phyloP scores from a whole-genome alignment of 2,329 filamentous ascomycete species.

The Aspergillus piperis region DNA sequence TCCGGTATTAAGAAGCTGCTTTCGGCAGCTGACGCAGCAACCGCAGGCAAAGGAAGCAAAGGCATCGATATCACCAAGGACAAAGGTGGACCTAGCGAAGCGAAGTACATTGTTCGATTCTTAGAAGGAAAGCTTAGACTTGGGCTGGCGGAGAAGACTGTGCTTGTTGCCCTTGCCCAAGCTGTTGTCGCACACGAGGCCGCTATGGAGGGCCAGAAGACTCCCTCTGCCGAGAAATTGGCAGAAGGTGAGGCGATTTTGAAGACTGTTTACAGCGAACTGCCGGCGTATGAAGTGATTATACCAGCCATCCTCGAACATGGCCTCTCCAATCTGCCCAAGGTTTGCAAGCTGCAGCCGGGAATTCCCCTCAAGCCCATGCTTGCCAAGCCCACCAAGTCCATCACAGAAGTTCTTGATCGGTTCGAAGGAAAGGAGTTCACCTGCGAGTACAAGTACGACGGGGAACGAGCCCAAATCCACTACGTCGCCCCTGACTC shows the following conservation, averaged over 20 bases:
- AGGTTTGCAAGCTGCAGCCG: slow-evolving; percentile 87
- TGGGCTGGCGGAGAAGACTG: slow-evolving; percentile 87
- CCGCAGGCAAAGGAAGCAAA: slow-evolving; percentile 65
- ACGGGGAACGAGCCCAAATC: slow-evolving; percentile 96
- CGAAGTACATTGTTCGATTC: slow-evolving; percentile 90
- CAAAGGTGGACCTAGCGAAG: slow-evolving; percentile 91
- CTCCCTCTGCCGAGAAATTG: slow-evolving; percentile 73
- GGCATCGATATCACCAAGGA: slow-evolving; percentile 81
- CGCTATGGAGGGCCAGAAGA: slow-evolving; percentile 64
- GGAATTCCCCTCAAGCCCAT: slow-evolving; percentile 97
- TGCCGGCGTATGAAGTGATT: slow-evolving; percentile 94
- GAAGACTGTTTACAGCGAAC: slow-evolving; percentile 89
- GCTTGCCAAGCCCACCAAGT: slow-evolving; percentile 97
- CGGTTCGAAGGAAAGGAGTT: slow-evolving; percentile 94
- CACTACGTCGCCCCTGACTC: slow-evolving; percentile 90
- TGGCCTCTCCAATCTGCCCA: slow-evolving; percentile 78
- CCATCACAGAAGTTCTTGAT: slow-evolving; percentile 95
- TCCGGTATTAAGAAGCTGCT: slow-evolving; percentile 94
- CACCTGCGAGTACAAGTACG: slow-evolving; percentile 99
- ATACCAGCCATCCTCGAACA: slow-evolving; percentile 85
- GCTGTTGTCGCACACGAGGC: slow-evolving; percentile 84
- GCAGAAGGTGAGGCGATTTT: slow-evolving; percentile 81
- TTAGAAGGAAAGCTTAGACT: slow-evolving; percentile 91
- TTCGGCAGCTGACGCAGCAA: slow-evolving; percentile 79
- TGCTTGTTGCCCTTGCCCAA: slow-evolving; percentile 85